Conservation (phyloP, 345 rosid species). For the Syzygium oleosum region DNA sequence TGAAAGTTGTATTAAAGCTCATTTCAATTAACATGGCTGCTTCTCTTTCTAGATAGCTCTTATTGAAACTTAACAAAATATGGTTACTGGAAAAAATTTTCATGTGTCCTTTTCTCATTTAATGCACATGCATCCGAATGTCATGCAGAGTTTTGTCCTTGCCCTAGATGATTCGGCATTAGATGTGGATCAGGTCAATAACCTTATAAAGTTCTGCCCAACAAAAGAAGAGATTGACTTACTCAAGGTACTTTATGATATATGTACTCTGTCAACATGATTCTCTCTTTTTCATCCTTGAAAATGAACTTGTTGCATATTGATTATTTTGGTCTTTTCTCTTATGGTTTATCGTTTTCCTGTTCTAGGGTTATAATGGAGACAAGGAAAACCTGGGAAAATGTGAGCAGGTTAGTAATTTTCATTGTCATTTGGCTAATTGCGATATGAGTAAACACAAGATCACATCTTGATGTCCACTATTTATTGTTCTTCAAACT, state of each 20-base stretch:
- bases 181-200: conserved; percentile 87
- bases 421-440: not conserved
- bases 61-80: not conserved
- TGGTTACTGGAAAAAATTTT: not conserved
- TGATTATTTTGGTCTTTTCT: not conserved
- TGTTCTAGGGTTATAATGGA: conserved; percentile 59
- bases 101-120: not conserved
- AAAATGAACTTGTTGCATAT: not conserved
- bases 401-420: conserved; percentile 65
- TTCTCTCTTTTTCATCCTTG: conserved; percentile 8
- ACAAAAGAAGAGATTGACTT: conserved; percentile 92
- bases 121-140: not conserved
- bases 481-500: not conserved
- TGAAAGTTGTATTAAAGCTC: not conserved
- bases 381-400: conserved; percentile 85
- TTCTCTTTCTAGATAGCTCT: not conserved
- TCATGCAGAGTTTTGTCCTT: conserved; percentile 60
- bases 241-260: conserved; percentile 40
- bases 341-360: not conserved
- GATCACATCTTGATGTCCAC: not conserved
- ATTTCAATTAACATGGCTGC: not conserved
- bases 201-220: conserved; percentile 86
- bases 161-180: conserved; percentile 70
- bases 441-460: not conserved
- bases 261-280: not conserved